phyloP scores from a whole-genome alignment of 768 basidiomycete genomes.

The Lactarius tabidus region DNA sequence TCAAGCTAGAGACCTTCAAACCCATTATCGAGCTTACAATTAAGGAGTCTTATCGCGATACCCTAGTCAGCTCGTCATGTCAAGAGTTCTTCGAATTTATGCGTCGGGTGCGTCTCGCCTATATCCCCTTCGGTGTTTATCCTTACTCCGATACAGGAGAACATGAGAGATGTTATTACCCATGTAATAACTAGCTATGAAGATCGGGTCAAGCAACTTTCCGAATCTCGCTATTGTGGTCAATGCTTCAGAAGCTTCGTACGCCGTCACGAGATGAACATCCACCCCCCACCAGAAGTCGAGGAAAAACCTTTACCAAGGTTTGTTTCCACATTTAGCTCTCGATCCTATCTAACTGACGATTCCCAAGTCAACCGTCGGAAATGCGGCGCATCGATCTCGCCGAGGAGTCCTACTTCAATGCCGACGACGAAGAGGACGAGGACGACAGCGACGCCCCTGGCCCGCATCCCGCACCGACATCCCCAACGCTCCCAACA shows the following conservation, averaged over 20 bases:
- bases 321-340: slow-evolving; percentile 34
- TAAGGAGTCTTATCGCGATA: slow-evolving; percentile 82
- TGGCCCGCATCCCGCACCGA: slow-evolving; percentile 21
- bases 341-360: not conserved
- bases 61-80: slow-evolving; percentile 90
- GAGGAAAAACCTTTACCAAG: slow-evolving; percentile 37
- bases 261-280: slow-evolving; percentile 87
- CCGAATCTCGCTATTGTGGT: slow-evolving; percentile 55
- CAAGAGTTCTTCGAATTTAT: slow-evolving; percentile 94
- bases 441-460: slow-evolving; percentile 37
- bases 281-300: slow-evolving; percentile 62
- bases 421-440: slow-evolving; percentile 77
- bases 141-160: slow-evolving; percentile 53
- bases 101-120: slow-evolving; percentile 56
- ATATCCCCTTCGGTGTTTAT: slow-evolving; percentile 16
- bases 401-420: slow-evolving; percentile 94
- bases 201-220: slow-evolving; percentile 57
- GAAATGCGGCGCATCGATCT: slow-evolving; percentile 52
- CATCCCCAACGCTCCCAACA: not conserved
- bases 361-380: slow-evolving; percentile 13
- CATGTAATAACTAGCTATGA: slow-evolving; percentile 80
- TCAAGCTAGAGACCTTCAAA: slow-evolving; percentile 79
- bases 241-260: slow-evolving; percentile 70
- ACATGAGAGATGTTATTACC: slow-evolving; percentile 79
- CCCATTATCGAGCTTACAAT: slow-evolving; percentile 83